Evolutionary conservation across 2,329 filamentous ascomycete species (phyloP).

Genomic region (Piedraia hortae): DNA sequence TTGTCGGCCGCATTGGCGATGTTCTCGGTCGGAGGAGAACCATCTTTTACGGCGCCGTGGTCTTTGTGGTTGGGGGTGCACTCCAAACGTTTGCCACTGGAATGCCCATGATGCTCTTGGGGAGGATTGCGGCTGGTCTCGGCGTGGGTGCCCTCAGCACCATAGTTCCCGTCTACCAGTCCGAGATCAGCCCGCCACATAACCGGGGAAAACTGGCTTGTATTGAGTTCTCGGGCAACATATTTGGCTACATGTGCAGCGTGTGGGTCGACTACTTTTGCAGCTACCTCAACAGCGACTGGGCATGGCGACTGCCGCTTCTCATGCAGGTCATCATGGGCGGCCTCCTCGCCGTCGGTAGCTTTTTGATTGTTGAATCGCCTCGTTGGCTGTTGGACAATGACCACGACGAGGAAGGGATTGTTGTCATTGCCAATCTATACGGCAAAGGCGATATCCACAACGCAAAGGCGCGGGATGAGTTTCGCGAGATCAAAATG

Average conservation of each 20-base stretch:
- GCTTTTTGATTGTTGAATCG: constrained; percentile 83
- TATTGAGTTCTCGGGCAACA: constrained; percentile 95
- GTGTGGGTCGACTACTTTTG: constrained; percentile 98
- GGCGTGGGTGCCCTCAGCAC: constrained; percentile 24
- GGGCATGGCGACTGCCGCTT: constrained; percentile 75
- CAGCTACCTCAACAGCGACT: constrained; percentile 58
- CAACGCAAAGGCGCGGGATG: constrained; percentile 70
- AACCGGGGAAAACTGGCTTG: constrained; percentile 88
- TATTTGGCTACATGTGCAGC: constrained; percentile 80
- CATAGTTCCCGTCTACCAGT: constrained; percentile 26
- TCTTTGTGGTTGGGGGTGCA: constrained; percentile 64
- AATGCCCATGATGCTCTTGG: constrained; percentile 59
- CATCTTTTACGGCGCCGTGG: constrained; percentile 74
- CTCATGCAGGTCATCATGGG: constrained; percentile 92
- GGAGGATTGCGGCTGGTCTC: constrained; percentile 23
- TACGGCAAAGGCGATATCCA: constrained; percentile 92
- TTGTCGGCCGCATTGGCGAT: constrained; percentile 72
- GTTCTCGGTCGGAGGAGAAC: constrained; percentile 70
- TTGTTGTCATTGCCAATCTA: constrained; percentile 90
- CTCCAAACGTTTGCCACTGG: constrained; percentile 57
- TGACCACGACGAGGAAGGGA: constrained; percentile 92
- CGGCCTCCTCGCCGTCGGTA: constrained; percentile 54
- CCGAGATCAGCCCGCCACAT: constrained; percentile 55
- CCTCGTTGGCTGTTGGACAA: constrained; percentile 95
- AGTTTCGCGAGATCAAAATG: constrained; percentile 98